Conservation (phyloP, 164 flowering plant species). For the Stephania yunnanensis region DNA sequence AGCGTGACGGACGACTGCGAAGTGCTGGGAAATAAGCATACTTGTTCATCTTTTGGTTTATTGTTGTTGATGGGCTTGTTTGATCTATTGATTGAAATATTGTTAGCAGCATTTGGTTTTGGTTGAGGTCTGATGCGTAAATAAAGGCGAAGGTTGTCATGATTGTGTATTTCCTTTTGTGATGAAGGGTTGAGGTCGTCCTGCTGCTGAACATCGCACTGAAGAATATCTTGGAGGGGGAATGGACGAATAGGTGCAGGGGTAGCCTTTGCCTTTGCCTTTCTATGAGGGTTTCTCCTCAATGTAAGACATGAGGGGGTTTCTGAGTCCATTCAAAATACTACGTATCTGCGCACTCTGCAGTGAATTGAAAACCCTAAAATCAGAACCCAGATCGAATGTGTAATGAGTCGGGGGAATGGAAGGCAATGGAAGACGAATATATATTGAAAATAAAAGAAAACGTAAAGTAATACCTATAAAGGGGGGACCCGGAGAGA, state of each 20-base stretch:
- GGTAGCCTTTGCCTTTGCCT: constrained; percentile 46
- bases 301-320: constrained; percentile 43
- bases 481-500: too few relatives aligned
- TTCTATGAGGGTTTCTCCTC: constrained; percentile 68
- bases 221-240: constrained; percentile 40
- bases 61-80: constrained; percentile 17
- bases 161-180: not conserved
- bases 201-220: constrained; percentile 23
- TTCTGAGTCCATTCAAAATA: constrained; percentile 21
- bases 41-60: constrained; percentile 19
- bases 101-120: not conserved
- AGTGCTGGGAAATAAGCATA: constrained; percentile 45
- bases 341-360: not conserved
- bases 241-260: constrained; percentile 33
- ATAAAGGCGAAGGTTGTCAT: constrained; percentile 49
- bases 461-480: too few relatives aligned
- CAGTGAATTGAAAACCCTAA: not conserved
- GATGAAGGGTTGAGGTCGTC: constrained; percentile 2
- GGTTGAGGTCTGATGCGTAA: constrained; percentile 51
- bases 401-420: too few relatives aligned
- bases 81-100: not conserved
- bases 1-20: constrained; percentile 53
- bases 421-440: too few relatives aligned
- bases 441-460: too few relatives aligned
- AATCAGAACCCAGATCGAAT: not conserved